phyloP scores from a whole-genome alignment of 179 eudicot genomes.

The Silene vulgaris region DNA sequence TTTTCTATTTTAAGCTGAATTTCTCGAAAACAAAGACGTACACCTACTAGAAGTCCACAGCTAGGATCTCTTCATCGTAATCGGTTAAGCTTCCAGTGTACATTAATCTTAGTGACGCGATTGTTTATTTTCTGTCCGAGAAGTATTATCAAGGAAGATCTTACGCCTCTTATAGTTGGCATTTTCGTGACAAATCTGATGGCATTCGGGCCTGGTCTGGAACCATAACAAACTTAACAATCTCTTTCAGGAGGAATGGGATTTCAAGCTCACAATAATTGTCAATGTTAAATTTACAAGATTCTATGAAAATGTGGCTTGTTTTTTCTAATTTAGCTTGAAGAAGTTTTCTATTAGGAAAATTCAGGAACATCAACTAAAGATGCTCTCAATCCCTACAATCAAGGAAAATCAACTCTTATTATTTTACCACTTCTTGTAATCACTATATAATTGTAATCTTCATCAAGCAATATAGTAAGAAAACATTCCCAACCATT shows the following conservation, averaged over 20 bases:
- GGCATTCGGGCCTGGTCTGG: no score
- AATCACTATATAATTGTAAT: no score
- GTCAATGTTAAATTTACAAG: no score
- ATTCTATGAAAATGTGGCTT: no score
- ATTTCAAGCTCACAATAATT: no score
- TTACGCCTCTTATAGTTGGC: background rate
- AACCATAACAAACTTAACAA: no score
- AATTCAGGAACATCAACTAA: no score
- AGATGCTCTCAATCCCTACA: no score
- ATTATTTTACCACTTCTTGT: no score
- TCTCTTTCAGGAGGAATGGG: no score
- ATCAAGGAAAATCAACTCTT: no score
- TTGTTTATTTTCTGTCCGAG: background rate
- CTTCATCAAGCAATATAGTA: no score
- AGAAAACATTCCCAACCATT: background rate
- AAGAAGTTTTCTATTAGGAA: background rate
- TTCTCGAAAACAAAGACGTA: background rate
- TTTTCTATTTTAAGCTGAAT: background rate
- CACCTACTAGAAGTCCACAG: background rate
- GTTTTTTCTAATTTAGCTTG: background rate
- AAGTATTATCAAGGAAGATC: background rate
- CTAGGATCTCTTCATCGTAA: constrained; percentile 1
- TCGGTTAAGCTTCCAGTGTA: background rate
- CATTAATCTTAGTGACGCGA: background rate
- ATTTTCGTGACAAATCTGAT: background rate